These are phyloP conservation scores for Ceratobasidium theobromae DNA, from an alignment of 1,284 basidiomycete genomes.

Conservation along the genomic window DNA sequence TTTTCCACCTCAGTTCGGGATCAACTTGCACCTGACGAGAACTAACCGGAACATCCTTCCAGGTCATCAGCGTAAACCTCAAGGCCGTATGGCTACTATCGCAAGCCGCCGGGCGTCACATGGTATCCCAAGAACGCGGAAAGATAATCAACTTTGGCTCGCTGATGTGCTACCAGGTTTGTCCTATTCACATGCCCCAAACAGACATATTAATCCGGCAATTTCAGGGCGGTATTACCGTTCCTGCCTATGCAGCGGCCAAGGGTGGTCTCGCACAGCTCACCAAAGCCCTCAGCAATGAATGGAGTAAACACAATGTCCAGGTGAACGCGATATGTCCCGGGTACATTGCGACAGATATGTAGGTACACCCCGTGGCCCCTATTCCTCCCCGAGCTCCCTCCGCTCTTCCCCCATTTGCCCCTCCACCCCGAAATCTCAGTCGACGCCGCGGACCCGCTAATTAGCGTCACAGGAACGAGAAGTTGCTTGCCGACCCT, in stretches of 20 bases:
- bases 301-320: conserved; percentile 80
- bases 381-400: conserved; percentile 32
- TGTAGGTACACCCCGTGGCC: conserved; percentile 51
- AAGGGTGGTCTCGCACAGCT: conserved; percentile 80
- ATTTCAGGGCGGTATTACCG: conserved; percentile 61
- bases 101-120: conserved; percentile 75
- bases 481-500: conserved; percentile 72
- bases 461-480: conserved; percentile 59
- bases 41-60: not conserved
- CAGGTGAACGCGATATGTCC: conserved; percentile 90
- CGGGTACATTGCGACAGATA: conserved; percentile 90
- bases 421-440: conserved; percentile 34
- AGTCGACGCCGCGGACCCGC: not conserved
- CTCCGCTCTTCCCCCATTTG: conserved; percentile 39
- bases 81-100: conserved; percentile 76
- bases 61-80: conserved; percentile 78
- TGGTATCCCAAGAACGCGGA: conserved; percentile 69
- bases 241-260: conserved; percentile 91
- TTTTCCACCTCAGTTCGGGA: conserved; percentile 6
- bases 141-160: conserved; percentile 84
- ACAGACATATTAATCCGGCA: not conserved
- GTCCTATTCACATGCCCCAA: not conserved
- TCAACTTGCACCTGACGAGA: not conserved
- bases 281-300: conserved; percentile 74
- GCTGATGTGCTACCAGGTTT: conserved; percentile 68